Percentiles rank a stretch among this genome's conserved stretches.
phyloP scores from a whole-genome alignment of 139 green algal species.

The Tetraselmis striata region DNA sequence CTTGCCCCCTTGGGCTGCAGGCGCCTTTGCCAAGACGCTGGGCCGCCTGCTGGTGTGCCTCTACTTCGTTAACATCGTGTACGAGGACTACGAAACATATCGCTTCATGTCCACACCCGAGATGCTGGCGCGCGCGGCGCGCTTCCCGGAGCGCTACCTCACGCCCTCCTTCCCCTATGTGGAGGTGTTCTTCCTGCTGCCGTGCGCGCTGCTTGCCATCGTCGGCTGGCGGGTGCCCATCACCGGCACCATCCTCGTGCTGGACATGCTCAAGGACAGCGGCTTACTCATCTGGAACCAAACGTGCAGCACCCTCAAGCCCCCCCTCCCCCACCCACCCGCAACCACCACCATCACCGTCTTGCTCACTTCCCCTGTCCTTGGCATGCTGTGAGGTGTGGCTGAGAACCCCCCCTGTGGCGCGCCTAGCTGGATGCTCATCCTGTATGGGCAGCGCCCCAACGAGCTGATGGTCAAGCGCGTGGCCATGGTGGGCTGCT shows the following conservation, averaged over 20 bases:
- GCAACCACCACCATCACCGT: too few relatives aligned
- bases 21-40: background rate
- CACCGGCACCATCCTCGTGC: constrained; percentile 23
- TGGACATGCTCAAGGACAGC: constrained; percentile 21
- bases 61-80: constrained; percentile 19
- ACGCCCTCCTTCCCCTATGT: constrained; percentile 13
- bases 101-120: constrained; percentile 9
- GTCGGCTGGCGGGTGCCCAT: constrained; percentile 17
- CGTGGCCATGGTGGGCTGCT: constrained; percentile 41
- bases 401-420: too few relatives aligned
- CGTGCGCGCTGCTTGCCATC: constrained; percentile 27
- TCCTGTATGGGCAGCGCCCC: constrained; percentile 23
- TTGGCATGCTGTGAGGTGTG: too few relatives aligned
- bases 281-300: constrained; percentile 17
- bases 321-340: background rate
- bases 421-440: constrained; percentile 16
- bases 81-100: background rate
- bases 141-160: constrained; percentile 1
- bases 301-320: background rate
- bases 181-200: constrained; percentile 30
- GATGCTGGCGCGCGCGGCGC: constrained; percentile 1
- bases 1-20: background rate
- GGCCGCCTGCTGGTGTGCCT: constrained; percentile 8
- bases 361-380: too few relatives aligned
- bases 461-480: constrained; percentile 47